Conservation (phyloP, 2,329 filamentous ascomycete genomes). For the Fonsecaea erecta region DNA sequence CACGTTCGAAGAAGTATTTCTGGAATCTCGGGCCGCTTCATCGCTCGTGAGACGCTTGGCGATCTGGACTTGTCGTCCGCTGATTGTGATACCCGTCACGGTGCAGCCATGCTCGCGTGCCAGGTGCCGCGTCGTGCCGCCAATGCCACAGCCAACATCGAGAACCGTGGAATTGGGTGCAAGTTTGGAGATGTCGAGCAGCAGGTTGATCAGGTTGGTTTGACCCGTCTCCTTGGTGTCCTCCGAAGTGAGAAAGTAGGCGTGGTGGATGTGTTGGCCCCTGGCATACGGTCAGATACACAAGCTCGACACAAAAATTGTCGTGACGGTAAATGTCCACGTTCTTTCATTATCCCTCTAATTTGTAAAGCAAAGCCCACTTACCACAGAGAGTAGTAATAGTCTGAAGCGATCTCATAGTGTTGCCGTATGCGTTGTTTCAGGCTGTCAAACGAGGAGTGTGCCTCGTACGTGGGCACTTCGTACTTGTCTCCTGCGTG, state of each 20-base stretch:
- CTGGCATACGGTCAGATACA: slow-evolving; percentile 41
- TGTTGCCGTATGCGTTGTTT: slow-evolving; percentile 65
- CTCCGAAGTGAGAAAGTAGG: slow-evolving; percentile 58
- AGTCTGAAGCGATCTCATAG: slow-evolving; percentile 66
- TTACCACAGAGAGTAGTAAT: slow-evolving; percentile 66
- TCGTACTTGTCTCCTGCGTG: slow-evolving; percentile 35
- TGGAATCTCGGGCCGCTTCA: slow-evolving; percentile 1
- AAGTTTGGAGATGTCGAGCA: slow-evolving; percentile 56
- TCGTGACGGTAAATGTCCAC: not conserved
- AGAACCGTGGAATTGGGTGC: slow-evolving; percentile 50
- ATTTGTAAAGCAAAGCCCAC: slow-evolving; percentile 18
- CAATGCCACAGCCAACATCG: slow-evolving; percentile 66
- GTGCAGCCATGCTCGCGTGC: slow-evolving; percentile 57
- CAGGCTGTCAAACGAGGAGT: slow-evolving; percentile 45
- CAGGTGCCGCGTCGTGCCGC: slow-evolving; percentile 63
- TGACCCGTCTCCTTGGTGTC: slow-evolving; percentile 65
- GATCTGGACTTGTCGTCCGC: slow-evolving; percentile 63
- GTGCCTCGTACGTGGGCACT: slow-evolving; percentile 31
- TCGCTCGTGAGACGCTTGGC: slow-evolving; percentile 57
- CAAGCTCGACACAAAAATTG: slow-evolving; percentile 3
- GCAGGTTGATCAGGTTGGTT: slow-evolving; percentile 60
- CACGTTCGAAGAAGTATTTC: not conserved
- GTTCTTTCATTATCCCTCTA: not conserved
- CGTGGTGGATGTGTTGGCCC: slow-evolving; percentile 68
- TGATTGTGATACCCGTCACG: slow-evolving; percentile 66